Conservation (phyloP, 768 basidiomycete genomes). For the Paxillus involutus region DNA sequence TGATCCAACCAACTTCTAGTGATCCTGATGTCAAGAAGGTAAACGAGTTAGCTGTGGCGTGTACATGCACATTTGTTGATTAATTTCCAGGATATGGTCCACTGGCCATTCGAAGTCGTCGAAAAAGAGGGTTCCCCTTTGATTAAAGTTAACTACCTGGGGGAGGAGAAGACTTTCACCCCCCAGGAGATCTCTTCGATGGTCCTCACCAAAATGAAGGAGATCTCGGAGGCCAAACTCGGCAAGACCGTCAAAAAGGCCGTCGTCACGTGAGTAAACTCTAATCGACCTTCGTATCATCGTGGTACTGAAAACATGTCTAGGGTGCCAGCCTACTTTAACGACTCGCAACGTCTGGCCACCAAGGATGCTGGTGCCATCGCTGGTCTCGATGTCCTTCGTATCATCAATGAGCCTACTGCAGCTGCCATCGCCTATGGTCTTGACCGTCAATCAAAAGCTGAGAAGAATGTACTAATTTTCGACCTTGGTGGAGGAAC, state of each 20-base stretch:
- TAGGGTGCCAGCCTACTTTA: slow-evolving; percentile 98
- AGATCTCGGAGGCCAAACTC: slow-evolving; percentile 98
- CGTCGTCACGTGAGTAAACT: slow-evolving; percentile 82
- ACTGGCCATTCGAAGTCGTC: slow-evolving; percentile 98
- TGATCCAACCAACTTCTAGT: slow-evolving; percentile 37
- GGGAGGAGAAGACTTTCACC: slow-evolving; percentile 93
- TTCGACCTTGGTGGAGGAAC: slow-evolving; percentile 99
- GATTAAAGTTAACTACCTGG: slow-evolving; percentile 95
- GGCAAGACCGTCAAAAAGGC: slow-evolving; percentile 99
- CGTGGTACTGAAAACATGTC: slow-evolving; percentile 2
- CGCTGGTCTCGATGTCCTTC: slow-evolving; percentile 97
- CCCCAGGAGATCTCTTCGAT: slow-evolving; percentile 99
- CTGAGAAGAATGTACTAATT: slow-evolving; percentile 98
- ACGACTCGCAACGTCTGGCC: slow-evolving; percentile 98
- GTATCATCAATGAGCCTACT: slow-evolving; percentile 99
- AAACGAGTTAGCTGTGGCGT: neutral
- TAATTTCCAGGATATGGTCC: slow-evolving; percentile 74
- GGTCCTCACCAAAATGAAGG: slow-evolving; percentile 99
- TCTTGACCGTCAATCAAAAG: slow-evolving; percentile 91
- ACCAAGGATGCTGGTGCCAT: slow-evolving; percentile 99
- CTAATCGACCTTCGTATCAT: slow-evolving; percentile 1
- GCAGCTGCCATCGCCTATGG: slow-evolving; percentile 99
- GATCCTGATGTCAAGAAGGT: slow-evolving; percentile 94
- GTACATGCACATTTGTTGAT: neutral
- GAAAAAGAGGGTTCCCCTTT: slow-evolving; percentile 97